Percentiles rank a stretch among this genome's conserved stretches.
Evolutionary conservation across 208 protist genomes (phyloP).

Genomic region (Trypanosoma melophagium): DNA sequence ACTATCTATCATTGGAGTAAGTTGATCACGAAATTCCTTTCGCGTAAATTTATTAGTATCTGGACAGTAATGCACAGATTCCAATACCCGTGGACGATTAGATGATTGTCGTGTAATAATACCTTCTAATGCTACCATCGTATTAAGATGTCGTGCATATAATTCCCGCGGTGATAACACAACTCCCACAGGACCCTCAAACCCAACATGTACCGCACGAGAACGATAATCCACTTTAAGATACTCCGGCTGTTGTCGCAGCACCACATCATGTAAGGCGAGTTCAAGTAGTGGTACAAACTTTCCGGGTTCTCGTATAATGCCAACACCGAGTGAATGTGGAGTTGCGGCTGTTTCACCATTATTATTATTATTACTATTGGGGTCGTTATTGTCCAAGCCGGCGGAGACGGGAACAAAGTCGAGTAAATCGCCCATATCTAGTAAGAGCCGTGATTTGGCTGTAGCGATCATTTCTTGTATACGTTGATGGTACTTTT

Average conservation of each 20-base stretch:
- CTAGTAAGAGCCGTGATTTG: conserved; percentile 84
- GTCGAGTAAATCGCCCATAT: conserved; percentile 91
- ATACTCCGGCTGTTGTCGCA: conserved; percentile 73
- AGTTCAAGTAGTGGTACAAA: conserved; percentile 91
- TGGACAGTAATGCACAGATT: conserved; percentile 96
- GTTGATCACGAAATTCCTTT: conserved; percentile 94
- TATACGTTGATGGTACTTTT: conserved; percentile 81
- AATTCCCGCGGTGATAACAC: conserved; percentile 95
- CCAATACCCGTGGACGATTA: conserved; percentile 76
- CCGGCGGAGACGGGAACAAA: conserved; percentile 48
- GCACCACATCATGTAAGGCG: conserved; percentile 90
- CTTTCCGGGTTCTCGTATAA: conserved; percentile 83
- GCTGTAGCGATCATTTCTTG: conserved; percentile 81
- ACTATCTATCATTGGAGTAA: conserved; percentile 90
- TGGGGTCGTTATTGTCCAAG: conserved; percentile 10
- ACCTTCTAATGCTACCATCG: conserved; percentile 96
- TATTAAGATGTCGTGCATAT: conserved; percentile 89
- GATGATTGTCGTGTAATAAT: conserved; percentile 96
- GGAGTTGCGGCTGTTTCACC: conserved; percentile 3
- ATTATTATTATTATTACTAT: conserved; percentile 7
- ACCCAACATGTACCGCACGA: conserved; percentile 84
- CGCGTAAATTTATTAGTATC: conserved; percentile 88
- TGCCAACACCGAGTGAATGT: conserved; percentile 54
- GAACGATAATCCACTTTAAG: conserved; percentile 85
- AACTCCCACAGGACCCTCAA: conserved; percentile 94